Evolutionary conservation across 768 basidiomycete genomes (phyloP).

Genomic region (Amanita thiersii): DNA sequence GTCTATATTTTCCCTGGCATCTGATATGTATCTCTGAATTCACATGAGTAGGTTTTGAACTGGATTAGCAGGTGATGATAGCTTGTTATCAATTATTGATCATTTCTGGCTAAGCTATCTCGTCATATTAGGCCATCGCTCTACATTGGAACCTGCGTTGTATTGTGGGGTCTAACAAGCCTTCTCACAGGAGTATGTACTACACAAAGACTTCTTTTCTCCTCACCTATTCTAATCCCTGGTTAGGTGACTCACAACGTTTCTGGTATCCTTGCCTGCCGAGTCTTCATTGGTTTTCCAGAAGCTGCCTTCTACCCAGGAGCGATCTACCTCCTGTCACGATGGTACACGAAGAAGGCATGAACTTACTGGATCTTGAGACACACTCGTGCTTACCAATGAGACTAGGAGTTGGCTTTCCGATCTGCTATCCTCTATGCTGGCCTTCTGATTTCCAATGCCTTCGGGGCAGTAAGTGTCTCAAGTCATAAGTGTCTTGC

Average conservation of each 20-base stretch:
- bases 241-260: slow-evolving; percentile 45
- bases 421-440: slow-evolving; percentile 53
- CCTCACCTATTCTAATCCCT: neutral
- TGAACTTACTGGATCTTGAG: neutral
- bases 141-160: slow-evolving; percentile 53
- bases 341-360: slow-evolving; percentile 54
- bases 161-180: slow-evolving; percentile 58
- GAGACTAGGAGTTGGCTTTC: slow-evolving; percentile 53
- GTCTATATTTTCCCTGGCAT: neutral
- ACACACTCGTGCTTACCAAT: slow-evolving; percentile 4
- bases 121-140: slow-evolving; percentile 39
- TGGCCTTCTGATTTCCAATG: slow-evolving; percentile 56
- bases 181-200: slow-evolving; percentile 48
- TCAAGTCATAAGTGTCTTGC: neutral
- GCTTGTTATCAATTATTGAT: too few relatives aligned
- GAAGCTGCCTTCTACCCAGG: slow-evolving; percentile 67
- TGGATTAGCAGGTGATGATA: slow-evolving; percentile 48
- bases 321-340: slow-evolving; percentile 35
- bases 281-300: slow-evolving; percentile 56
- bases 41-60: slow-evolving; percentile 40
- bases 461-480: slow-evolving; percentile 52
- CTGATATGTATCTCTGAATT: too few relatives aligned
- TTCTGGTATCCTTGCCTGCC: slow-evolving; percentile 44
- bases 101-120: too few relatives aligned
- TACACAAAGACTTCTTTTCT: neutral